Base-by-base conservation (phyloP, 257 asterid genomes). In the Solanum clarkiae region DNA sequence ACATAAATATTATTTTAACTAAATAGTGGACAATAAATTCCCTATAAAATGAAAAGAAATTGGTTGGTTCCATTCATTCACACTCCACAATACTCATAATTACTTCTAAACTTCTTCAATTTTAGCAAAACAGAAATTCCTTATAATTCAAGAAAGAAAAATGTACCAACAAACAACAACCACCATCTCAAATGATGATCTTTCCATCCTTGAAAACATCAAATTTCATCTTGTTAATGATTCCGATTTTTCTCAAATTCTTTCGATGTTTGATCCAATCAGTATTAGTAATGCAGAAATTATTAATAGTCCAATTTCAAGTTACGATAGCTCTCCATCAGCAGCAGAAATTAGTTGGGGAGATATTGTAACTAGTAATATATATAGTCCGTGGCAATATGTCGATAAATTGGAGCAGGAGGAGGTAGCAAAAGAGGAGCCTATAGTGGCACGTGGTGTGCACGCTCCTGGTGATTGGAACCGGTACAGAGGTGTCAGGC, bases 401-500 rank as follows among this genome's bases (percentile, higher is more conserved):
- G 63, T 77, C 63, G 63, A 77, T 51, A 51, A 51, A 16, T 51
- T 51, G 16, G 45, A 51, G 17, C 63, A 74, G 7, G n/a, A 49
- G 10, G 63, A 80, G 77, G 59, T 20, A 56, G 24, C 77, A 22
- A 55, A 81, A 60, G 32, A 63, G 86, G 45, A 20, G 56, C 42
- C 3, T 51, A 47, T 74, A n/a, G 84, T 36, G 45, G 60, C 79
- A 2, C 44, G 63, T 55, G 69, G 40, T 24, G 82, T 70, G 4
- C 71, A 16, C 80, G 86, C 83, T 6, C 32, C 84, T 45, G 63
- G 83, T 8, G 88, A 86, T 81, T 90, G 91, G 92, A 92, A 70
- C 83, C 42, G 93, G 60, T 91, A 87, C 80, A 85, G 86, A 22
- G 95, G 92, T 1, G 95, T 90, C 60, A 86, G 95, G 88, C 85